phyloP scores from a whole-genome alignment of 2,329 filamentous ascomycete species.

The Emmonsiellopsis sp. region DNA sequence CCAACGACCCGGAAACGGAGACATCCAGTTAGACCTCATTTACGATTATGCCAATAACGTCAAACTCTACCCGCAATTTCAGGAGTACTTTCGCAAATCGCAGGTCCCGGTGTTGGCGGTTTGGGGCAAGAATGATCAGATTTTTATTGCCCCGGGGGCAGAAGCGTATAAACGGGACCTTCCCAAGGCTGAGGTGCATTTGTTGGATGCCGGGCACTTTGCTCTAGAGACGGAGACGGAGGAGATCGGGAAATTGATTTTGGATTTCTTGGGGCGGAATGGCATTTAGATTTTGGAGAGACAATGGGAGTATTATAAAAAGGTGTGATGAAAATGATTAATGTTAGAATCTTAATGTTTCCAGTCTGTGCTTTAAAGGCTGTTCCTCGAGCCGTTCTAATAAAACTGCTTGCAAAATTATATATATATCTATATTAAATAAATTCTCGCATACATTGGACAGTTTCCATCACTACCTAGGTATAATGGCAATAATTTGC shows the following conservation, averaged over 20 bases:
- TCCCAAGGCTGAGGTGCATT: slow-evolving; percentile 37
- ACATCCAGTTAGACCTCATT: slow-evolving; percentile 49
- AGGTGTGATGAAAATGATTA: too few relatives aligned
- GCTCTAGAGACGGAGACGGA: slow-evolving; percentile 34
- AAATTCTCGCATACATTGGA: too few relatives aligned
- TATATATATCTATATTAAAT: too few relatives aligned
- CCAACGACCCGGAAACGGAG: slow-evolving; percentile 39
- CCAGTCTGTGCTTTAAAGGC: too few relatives aligned
- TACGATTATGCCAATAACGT: slow-evolving; percentile 50
- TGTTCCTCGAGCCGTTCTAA: too few relatives aligned
- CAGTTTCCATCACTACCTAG: too few relatives aligned
- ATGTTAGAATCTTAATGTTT: too few relatives aligned
- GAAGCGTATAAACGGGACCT: slow-evolving; percentile 46
- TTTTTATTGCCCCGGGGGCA: slow-evolving; percentile 38
- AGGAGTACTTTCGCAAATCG: slow-evolving; percentile 43
- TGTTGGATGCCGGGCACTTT: slow-evolving; percentile 50
- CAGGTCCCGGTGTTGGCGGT: slow-evolving; percentile 46
- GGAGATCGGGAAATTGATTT: slow-evolving; percentile 27
- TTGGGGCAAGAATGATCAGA: slow-evolving; percentile 50
- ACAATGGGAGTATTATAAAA: too few relatives aligned
- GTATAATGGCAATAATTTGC: too few relatives aligned
- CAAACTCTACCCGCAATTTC: slow-evolving; percentile 44
- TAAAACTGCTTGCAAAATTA: too few relatives aligned
- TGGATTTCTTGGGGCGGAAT: slow-evolving; percentile 23
- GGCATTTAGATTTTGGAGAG: neutral